A percentile compares a stretch with the other conserved stretches of the same genome.
phyloP scores from a whole-genome alignment of 2,329 filamentous ascomycete genomes.

The Neonectria sp. region DNA sequence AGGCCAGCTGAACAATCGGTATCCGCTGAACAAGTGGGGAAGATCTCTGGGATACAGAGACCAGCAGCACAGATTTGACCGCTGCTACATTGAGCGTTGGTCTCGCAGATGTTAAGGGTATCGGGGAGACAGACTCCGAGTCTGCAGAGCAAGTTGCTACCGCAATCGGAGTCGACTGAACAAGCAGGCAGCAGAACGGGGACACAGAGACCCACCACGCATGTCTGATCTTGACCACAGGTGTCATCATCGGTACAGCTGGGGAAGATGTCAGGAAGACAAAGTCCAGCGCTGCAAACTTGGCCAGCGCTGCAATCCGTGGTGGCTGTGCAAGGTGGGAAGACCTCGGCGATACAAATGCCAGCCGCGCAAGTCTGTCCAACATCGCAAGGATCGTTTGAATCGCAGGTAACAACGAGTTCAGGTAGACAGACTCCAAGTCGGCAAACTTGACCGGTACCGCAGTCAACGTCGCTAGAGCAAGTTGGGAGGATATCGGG shows the following conservation, averaged over 20 bases:
- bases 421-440: slow-evolving; percentile 15
- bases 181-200: slow-evolving; percentile 16
- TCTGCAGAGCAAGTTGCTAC: slow-evolving; percentile 19
- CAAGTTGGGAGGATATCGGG: slow-evolving; percentile 18
- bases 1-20: slow-evolving; percentile 16
- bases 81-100: slow-evolving; percentile 2
- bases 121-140: slow-evolving; percentile 21
- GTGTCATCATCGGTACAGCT: neutral
- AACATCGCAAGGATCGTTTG: neutral
- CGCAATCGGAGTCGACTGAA: slow-evolving; percentile 20
- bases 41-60: slow-evolving; percentile 24
- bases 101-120: slow-evolving; percentile 10
- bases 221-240: slow-evolving; percentile 16
- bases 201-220: slow-evolving; percentile 15
- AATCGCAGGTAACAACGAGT: neutral
- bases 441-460: slow-evolving; percentile 23
- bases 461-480: slow-evolving; percentile 11
- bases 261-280: slow-evolving; percentile 20
- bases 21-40: slow-evolving; percentile 14
- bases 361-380: slow-evolving; percentile 17
- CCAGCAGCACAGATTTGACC: slow-evolving; percentile 20
- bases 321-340: slow-evolving; percentile 14
- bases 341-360: slow-evolving; percentile 21
- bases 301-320: slow-evolving; percentile 15
- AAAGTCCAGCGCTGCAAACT: slow-evolving; percentile 9